Conservation (phyloP, 1,284 basidiomycete species). For the Dichomitus squalens region DNA sequence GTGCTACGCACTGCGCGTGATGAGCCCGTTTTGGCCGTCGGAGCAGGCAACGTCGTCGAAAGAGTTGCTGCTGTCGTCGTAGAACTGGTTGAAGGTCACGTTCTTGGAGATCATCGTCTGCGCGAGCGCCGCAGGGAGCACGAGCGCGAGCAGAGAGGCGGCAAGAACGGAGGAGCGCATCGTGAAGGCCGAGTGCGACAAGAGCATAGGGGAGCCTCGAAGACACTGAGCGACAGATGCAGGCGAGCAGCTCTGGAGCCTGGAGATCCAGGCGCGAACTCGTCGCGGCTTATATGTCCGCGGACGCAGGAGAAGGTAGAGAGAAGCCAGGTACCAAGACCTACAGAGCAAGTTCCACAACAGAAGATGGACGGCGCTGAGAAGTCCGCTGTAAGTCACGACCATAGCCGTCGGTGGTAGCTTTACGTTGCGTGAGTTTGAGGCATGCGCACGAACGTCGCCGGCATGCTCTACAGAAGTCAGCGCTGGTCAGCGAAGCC, state of each 20-base stretch:
- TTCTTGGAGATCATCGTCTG: slow-evolving; percentile 22
- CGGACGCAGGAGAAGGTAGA: background rate
- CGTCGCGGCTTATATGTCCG: background rate
- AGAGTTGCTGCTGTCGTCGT: slow-evolving; percentile 39
- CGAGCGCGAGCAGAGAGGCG: background rate
- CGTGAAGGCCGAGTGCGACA: background rate
- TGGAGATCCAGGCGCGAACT: background rate
- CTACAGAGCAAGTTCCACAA: background rate
- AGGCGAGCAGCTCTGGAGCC: no score
- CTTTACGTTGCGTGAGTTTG: background rate
- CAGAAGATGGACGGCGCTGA: background rate
- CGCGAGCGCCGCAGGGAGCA: slow-evolving; percentile 19
- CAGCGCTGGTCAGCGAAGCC: background rate
- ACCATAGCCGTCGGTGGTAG: background rate
- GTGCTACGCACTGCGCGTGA: slow-evolving; percentile 27
- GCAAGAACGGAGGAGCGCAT: background rate
- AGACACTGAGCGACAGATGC: background rate
- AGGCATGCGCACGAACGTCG: background rate
- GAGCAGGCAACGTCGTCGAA: slow-evolving; percentile 50
- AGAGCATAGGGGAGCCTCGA: background rate
- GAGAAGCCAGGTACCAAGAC: background rate
- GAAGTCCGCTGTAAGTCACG: background rate
- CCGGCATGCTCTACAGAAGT: background rate
- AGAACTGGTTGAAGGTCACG: slow-evolving; percentile 43
- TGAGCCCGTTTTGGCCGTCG: slow-evolving; percentile 44